These are phyloP conservation scores for Cyclotella distinguenda DNA, from an alignment of 108 stramenopile genomes.

Conservation along the genomic window DNA sequence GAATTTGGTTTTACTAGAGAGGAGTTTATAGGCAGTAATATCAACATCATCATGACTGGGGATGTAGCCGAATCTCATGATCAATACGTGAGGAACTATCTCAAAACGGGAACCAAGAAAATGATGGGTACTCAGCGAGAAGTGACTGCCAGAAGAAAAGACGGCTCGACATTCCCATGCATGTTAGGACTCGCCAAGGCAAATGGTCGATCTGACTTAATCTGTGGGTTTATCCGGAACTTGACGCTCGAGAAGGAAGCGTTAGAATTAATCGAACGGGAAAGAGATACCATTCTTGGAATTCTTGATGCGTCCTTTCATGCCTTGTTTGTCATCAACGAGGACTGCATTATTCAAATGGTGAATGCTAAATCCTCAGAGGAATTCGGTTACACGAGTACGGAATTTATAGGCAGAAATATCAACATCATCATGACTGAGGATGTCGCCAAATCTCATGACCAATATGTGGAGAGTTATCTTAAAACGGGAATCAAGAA, in stretches of 20 bases:
- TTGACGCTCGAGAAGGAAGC: too few species aligned
- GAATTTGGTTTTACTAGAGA: conserved; percentile 38
- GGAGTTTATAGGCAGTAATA: conserved; percentile 35
- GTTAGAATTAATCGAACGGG: too few species aligned
- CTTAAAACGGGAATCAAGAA: neutral
- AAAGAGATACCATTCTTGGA: neutral
- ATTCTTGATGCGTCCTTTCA: conserved; percentile 34
- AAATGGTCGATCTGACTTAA: too few species aligned
- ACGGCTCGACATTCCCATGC: conserved; percentile 43
- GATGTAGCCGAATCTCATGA: conserved; percentile 20
- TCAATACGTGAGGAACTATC: conserved; percentile 22
- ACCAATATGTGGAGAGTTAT: neutral
- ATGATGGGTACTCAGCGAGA: conserved; percentile 43
- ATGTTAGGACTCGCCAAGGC: too few species aligned
- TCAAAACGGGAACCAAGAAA: conserved; percentile 34
- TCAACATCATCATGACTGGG: conserved; percentile 32
- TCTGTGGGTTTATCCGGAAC: too few species aligned
- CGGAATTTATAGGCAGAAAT: conserved; percentile 1
- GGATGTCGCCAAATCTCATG: neutral
- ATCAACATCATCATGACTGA: conserved; percentile 1
- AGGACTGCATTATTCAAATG: conserved; percentile 30
- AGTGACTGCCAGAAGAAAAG: conserved; percentile 29
- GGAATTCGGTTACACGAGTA: conserved; percentile 29
- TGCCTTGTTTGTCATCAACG: conserved; percentile 46
- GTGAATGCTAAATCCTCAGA: conserved; percentile 20